Base-by-base conservation (phyloP, 164 flowering plant genomes). In the Annona cherimola region DNA sequence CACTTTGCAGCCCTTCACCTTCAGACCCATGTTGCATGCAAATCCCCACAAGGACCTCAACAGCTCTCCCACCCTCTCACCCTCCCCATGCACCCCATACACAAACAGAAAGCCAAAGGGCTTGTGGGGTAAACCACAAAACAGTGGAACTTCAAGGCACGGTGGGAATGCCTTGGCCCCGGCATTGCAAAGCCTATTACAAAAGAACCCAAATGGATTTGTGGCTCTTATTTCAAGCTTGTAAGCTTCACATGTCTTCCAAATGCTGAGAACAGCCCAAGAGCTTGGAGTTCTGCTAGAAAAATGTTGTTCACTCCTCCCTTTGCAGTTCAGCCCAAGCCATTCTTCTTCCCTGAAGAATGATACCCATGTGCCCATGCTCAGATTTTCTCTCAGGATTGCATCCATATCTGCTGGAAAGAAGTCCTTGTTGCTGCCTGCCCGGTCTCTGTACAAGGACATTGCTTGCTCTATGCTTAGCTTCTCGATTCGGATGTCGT, bases 1-100 rank as follows among this genome's bases (percentile, higher is more conserved):
- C 70, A 76, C 77, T 70, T 76, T 78, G 72, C 89, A 84, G 18
- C 80, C 83, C 76, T 83, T 81, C 71, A 82, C 73, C 61, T 73
- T 78, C 68, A 74, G 75, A 20, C 78, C 81, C 82, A 83, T 26
- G 42, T 76, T 78, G 46, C 77, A 78, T 9, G 87, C 82, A 76
- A 84, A 86, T 50, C 74, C 67, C 87, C 87, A 86, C 57, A 79
- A 45, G 35, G 80, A 76, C 20, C 74, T 77, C 82, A 80, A 73
- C 0, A 86, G 84, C 81, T 86, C 86, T 60, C 80, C 82, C 42
- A 82, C 63, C 57, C 79, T 83, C 75, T 83, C 84, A 18, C 90
- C 90, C 45, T 87, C 88, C 39, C 88, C 88, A 74, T 73, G 66
- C 16, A 87, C 59, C 46, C 90, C 90, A 78, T 85, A 87, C 1